A percentile compares a stretch with the other conserved stretches of the same genome.
Conservation (phyloP, 2,329 filamentous ascomycete genomes). For the Beauveria medogensis region DNA sequence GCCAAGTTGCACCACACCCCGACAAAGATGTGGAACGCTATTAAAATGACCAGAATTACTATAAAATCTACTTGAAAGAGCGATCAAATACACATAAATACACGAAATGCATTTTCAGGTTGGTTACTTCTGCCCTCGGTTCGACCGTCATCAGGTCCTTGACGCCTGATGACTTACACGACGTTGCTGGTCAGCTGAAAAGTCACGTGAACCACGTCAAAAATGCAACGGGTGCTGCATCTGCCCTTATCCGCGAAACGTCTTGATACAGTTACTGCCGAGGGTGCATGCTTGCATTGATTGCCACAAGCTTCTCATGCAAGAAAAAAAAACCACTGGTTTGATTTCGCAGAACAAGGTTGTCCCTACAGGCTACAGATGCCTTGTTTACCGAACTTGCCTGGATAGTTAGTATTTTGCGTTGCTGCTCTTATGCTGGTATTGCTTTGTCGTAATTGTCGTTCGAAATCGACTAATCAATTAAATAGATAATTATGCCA, state of each 20-base stretch:
- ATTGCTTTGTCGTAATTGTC: background rate
- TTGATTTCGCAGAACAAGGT: background rate
- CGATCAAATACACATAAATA: background rate
- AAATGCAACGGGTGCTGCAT: background rate
- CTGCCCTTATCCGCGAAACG: background rate
- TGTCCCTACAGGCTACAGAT: background rate
- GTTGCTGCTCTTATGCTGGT: background rate
- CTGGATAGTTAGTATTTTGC: background rate
- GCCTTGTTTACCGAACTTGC: background rate
- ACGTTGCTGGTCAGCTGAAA: slow-evolving; percentile 4
- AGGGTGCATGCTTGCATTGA: background rate
- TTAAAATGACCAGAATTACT: background rate
- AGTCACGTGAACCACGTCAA: background rate
- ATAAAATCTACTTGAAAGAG: background rate
- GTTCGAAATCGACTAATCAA: background rate
- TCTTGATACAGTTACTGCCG: background rate
- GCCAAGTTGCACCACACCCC: background rate
- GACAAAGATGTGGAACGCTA: background rate
- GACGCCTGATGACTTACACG: slow-evolving; percentile 8
- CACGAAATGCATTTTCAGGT: background rate
- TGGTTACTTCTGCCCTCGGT: background rate
- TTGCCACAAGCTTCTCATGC: background rate
- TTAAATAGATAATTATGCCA: background rate
- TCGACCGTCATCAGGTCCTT: background rate
- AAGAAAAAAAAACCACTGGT: background rate